These are phyloP conservation scores for Suhomyces pyralidae DNA, from an alignment of 805 yeast genomes.

Conservation along the genomic window DNA sequence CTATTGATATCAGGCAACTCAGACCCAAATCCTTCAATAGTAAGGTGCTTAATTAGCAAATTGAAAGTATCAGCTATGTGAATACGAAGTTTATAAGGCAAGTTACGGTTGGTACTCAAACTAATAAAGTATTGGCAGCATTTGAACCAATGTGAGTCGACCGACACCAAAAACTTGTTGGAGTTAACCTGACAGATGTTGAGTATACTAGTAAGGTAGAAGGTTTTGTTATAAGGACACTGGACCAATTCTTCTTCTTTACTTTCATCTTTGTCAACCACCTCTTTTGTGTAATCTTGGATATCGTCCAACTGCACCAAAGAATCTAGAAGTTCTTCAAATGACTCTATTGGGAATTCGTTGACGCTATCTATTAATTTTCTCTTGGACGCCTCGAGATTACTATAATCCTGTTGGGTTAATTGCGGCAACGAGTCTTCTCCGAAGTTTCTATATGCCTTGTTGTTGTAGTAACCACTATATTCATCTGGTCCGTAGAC, in stretches of 20 bases:
- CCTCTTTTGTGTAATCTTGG: not conserved
- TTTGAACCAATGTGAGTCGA: conserved; percentile 45
- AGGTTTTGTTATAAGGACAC: conserved; percentile 57
- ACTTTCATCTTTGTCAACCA: conserved; percentile 15
- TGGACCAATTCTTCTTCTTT: not conserved
- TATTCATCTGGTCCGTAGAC: conserved; percentile 53
- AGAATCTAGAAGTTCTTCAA: conserved; percentile 45
- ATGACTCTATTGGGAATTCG: conserved; percentile 51
- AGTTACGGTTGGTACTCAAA: conserved; percentile 42
- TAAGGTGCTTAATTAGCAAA: conserved; percentile 41
- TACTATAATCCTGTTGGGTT: conserved; percentile 43
- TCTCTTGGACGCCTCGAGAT: conserved; percentile 54
- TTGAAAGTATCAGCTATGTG: conserved; percentile 53
- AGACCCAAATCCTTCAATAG: conserved; percentile 38
- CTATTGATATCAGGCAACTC: conserved; percentile 16
- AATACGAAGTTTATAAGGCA: conserved; percentile 43
- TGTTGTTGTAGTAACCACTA: conserved; percentile 33
- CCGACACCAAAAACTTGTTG: conserved; percentile 44
- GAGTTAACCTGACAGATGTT: conserved; percentile 53
- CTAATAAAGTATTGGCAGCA: conserved; percentile 46
- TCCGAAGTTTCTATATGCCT: conserved; percentile 14
- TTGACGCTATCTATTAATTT: conserved; percentile 63
- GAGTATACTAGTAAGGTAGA: conserved; percentile 51
- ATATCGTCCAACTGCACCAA: conserved; percentile 34
- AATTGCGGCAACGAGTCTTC: conserved; percentile 32